phyloP scores from a whole-genome alignment of 257 asterid species.

The Euphrasia confusa region DNA sequence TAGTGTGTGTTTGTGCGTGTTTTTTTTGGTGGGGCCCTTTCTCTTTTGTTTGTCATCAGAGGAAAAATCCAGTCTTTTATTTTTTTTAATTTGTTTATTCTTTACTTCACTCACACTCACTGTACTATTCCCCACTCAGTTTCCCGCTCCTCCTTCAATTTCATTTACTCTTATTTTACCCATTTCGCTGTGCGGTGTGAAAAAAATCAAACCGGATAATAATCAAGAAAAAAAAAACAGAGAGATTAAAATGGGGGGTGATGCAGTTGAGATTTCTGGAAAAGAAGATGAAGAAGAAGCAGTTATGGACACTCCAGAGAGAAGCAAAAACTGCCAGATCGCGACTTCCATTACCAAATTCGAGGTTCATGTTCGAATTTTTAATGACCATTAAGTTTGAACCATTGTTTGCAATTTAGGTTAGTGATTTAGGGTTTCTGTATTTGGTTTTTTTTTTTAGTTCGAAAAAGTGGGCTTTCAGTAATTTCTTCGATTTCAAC shows the following conservation, averaged over 20 bases:
- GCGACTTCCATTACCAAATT: constrained; percentile 49
- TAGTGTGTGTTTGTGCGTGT: constrained; percentile 28
- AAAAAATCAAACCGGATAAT: neutral
- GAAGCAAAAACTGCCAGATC: constrained; percentile 69
- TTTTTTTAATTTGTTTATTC: neutral
- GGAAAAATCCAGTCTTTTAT: constrained; percentile 32
- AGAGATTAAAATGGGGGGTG: constrained; percentile 30
- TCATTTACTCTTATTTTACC: constrained; percentile 34
- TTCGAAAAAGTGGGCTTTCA: constrained; percentile 28
- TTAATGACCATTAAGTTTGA: constrained; percentile 15
- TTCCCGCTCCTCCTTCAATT: constrained; percentile 84
- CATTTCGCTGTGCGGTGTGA: constrained; percentile 20
- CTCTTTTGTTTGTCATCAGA: constrained; percentile 46
- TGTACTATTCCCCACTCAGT: constrained; percentile 27
- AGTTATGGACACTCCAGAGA: constrained; percentile 87
- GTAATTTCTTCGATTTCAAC: constrained; percentile 13
- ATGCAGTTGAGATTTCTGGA: constrained; percentile 23
- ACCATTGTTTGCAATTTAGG: constrained; percentile 10
- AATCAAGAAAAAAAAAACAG: constrained; percentile 11
- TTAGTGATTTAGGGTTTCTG: constrained; percentile 6
- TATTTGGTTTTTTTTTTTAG: constrained; percentile 19
- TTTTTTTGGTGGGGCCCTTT: constrained; percentile 42
- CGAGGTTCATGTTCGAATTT: constrained; percentile 46
- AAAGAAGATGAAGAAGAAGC: constrained; percentile 28
- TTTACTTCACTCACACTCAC: constrained; percentile 27